Percentiles rank a stretch among this genome's conserved stretches.
These are phyloP conservation scores for Fraxinus angustifolia DNA, from an alignment of 305 asterid species.

Conservation along the genomic window DNA sequence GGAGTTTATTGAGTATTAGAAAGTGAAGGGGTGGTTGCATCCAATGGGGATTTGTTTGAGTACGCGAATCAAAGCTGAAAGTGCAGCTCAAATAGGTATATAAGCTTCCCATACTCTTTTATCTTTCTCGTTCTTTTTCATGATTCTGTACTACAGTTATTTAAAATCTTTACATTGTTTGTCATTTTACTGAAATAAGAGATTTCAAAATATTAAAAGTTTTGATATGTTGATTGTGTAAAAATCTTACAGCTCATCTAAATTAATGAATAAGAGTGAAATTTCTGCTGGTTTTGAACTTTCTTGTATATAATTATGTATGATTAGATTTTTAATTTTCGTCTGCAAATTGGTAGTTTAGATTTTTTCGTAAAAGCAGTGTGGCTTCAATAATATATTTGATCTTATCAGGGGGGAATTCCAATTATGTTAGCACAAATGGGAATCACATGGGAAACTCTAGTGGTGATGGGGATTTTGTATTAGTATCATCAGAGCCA, in stretches of 20 bases:
- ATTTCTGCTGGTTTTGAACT: not conserved
- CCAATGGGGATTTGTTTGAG: conserved; percentile 78
- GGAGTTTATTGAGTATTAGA: conserved; percentile 29
- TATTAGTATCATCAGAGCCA: conserved; percentile 35
- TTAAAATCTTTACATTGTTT: not conserved
- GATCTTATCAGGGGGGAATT: conserved; percentile 43
- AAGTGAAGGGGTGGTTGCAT: conserved; percentile 7
- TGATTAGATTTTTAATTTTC: not conserved
- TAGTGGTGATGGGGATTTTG: conserved; percentile 46
- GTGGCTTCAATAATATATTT: conserved; percentile 4
- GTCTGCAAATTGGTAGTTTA: conserved; percentile 1
- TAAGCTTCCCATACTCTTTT: not conserved
- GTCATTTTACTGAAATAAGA: not conserved
- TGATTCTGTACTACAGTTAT: not conserved
- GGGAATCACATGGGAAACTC: conserved; percentile 33
- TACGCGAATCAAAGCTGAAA: conserved; percentile 63
- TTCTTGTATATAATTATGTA: not conserved
- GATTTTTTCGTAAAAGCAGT: not conserved
- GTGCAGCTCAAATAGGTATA: conserved; percentile 51
- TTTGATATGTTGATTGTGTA: not conserved
- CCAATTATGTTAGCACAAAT: conserved; percentile 48
- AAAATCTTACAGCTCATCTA: not conserved
- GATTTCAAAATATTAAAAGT: not conserved
- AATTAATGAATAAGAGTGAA: not conserved
- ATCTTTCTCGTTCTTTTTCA: not conserved